Conservation (phyloP, 768 basidiomycete genomes). For the Russula ochroleuca region DNA sequence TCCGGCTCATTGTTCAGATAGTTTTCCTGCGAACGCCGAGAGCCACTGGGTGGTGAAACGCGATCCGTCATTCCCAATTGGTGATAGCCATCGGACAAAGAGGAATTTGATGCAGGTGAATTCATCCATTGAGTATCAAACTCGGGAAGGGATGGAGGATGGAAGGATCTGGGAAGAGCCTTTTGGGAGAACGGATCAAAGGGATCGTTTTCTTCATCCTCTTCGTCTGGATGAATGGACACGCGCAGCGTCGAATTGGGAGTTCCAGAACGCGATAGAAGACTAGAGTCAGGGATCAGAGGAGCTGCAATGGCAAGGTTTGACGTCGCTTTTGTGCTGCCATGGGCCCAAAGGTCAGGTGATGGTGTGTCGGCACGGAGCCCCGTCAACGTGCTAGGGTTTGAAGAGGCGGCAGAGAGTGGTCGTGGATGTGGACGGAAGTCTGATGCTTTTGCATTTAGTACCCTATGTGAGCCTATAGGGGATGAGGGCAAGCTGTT, state of each 20-base stretch:
- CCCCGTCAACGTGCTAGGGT: constrained; percentile 48
- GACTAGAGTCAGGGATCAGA: constrained; percentile 65
- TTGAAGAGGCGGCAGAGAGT: constrained; percentile 66
- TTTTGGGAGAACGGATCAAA: constrained; percentile 71
- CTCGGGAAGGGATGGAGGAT: constrained; percentile 59
- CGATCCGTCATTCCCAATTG: constrained; percentile 26
- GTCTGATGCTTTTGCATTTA: constrained; percentile 87
- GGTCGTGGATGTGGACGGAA: constrained; percentile 84
- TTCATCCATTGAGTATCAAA: constrained; percentile 56
- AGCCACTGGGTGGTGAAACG: constrained; percentile 16
- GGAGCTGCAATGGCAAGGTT: constrained; percentile 92
- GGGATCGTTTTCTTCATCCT: constrained; percentile 76
- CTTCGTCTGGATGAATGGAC: constrained; percentile 53
- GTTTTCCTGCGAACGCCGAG: constrained; percentile 25
- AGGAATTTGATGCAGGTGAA: constrained; percentile 49
- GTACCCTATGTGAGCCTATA: constrained; percentile 73
- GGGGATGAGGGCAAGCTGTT: constrained; percentile 82
- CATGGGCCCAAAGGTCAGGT: constrained; percentile 85
- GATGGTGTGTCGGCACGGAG: constrained; percentile 76
- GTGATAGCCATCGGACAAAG: constrained; percentile 48
- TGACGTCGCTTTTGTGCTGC: constrained; percentile 60
- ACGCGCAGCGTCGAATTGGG: constrained; percentile 68
- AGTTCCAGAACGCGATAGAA: constrained; percentile 52
- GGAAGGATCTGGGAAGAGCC: constrained; percentile 51
- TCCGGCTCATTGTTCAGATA: constrained; percentile 43